Base-by-base conservation (phyloP, 805 yeast genomes). In the Komagataella phaffii region DNA sequence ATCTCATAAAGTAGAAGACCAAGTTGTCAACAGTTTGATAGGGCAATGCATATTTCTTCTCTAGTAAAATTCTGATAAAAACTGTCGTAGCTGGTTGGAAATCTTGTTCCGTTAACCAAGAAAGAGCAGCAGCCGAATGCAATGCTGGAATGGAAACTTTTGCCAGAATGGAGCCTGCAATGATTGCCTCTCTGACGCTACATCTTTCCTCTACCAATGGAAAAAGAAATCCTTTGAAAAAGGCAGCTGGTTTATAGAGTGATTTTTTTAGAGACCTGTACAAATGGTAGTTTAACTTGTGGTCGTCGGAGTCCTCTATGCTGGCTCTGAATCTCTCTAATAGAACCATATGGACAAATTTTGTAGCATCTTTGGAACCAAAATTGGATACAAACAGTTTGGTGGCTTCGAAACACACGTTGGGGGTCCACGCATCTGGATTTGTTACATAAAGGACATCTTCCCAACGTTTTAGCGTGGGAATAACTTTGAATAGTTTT, bases 11-110 rank as follows among this genome's bases (percentile, higher is more conserved):
- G 64, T 89, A 95, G 64, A 87, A 90, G 17, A 93, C 99, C 56
- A 88, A 75, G 57, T 89, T 95, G 64, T 93, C 99, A 55, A 93
- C 79, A 1, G 96, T 93, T 71, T 91, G 96, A 67, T 90, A 91
- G 40, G 99, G 99, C 54, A 93, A 73, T 1, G 99, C 98, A 62
- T 93, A 93, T 66, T 88, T 90, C 72, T 93, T 93, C 65, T 95
- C 98, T 45, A 93, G 72, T 54, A 93, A 74, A 4, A 88, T 86
- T 66, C 93, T 80, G 54, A 93, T 89, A 68, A 93, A 90, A 3
- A 90, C 88, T 5, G 96, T 85, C 17, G 87, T 80, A 4, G 98
- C 88, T 43, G 97, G 96, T 6, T 81, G 75, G 67, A 87, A 91
- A 21, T 89, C 95, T 66, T 81, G 70, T 58, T 89, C 85, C 53